Evolutionary conservation across 75 land plant species (phyloP), one percentile per base, ranked within the genome.

Genomic region (Sequoiadendron giganteum): DNA sequence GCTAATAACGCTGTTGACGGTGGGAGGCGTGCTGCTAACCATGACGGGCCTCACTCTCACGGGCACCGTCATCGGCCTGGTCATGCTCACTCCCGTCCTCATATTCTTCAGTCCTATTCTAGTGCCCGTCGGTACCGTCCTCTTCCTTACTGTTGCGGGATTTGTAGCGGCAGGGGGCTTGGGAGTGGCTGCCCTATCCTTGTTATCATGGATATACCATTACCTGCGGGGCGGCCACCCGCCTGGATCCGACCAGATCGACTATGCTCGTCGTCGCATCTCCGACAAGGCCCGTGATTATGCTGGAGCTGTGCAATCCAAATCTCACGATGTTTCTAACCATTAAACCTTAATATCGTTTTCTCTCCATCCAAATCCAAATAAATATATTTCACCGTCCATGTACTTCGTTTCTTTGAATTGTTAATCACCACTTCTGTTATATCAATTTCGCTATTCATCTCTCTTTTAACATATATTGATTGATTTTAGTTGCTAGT

Each of bases 81-180:
- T 86, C 0, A 70, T 92, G 76, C 47, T 88, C 65, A 89, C 90
- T 13, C 95, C 93, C 3, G 43, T 94, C 5, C 88, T 94, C 87
- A 25, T 94, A 21, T 75, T 94, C 61, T 92, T 92, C 90, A 91
- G 93, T 87, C 93, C 93, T 10, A 88, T 94, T 16, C 85, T 94
- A 0, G 92, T 94, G 79, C 95, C 93, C 18, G 92, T 92, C 1
- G 90, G 85, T 19, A 75, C 89, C 13, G 82, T 68, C 15, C 5
- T 91, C 38, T 89, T 84, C 13, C 87, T 91, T 1, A 88, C 90
- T 8, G 91, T 92, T 1, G 77, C 87, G 3, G 95, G 89, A 3
- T 90, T 92, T 70, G 28, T 94, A 28, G 34, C 91, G 10, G 91
- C 93, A 5, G 91, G 92, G 2, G 92, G 92, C 1, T 87, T 91